Conservation (phyloP, 2,329 filamentous ascomycete species). For the Fusarium verticillioides region DNA sequence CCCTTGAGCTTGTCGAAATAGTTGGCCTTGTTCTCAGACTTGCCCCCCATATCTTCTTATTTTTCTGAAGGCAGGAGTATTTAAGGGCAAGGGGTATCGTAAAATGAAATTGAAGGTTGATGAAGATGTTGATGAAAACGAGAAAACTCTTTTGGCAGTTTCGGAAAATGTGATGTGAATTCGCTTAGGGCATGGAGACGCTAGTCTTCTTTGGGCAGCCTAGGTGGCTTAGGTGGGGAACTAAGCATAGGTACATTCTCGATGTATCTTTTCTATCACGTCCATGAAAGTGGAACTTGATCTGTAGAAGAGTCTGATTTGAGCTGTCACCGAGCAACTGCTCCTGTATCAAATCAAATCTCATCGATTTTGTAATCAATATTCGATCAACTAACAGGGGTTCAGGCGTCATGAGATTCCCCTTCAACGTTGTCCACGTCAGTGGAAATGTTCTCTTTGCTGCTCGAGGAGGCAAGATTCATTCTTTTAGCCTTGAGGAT, state of each 20-base stretch:
- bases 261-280: slow-evolving; percentile 45
- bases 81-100: slow-evolving; percentile 79
- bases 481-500: slow-evolving; percentile 71
- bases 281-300: slow-evolving; percentile 13
- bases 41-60: slow-evolving; percentile 99
- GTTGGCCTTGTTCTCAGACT: slow-evolving; percentile 85
- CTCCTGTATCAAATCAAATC: slow-evolving; percentile 1
- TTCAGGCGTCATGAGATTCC: slow-evolving; percentile 57
- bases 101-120: slow-evolving; percentile 40
- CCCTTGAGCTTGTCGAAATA: slow-evolving; percentile 99
- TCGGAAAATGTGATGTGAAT: slow-evolving; percentile 45
- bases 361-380: not conserved
- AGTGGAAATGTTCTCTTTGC: slow-evolving; percentile 73
- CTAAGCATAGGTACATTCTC: slow-evolving; percentile 41
- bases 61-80: slow-evolving; percentile 89
- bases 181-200: slow-evolving; percentile 52
- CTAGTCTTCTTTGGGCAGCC: slow-evolving; percentile 43
- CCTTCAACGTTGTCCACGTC: slow-evolving; percentile 73
- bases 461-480: slow-evolving; percentile 77
- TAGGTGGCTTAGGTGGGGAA: slow-evolving; percentile 11
- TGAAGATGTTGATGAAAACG: slow-evolving; percentile 28
- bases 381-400: not conserved
- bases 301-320: slow-evolving; percentile 30
- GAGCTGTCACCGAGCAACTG: slow-evolving; percentile 14
- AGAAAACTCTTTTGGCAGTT: slow-evolving; percentile 18